Evolutionary conservation across 306 rosid genomes (phyloP).

Genomic region (Vigna nakashimae): DNA sequence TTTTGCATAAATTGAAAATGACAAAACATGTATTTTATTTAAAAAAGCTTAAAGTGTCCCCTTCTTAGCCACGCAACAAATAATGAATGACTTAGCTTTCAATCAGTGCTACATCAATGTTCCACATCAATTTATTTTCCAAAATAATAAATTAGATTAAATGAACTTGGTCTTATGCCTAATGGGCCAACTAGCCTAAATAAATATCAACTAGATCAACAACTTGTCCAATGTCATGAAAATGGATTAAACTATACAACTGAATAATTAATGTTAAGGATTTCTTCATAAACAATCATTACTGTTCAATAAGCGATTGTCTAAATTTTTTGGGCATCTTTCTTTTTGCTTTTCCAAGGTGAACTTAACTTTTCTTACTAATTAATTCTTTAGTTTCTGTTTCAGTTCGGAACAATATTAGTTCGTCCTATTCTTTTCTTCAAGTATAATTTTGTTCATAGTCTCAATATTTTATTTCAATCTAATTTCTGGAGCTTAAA

Average conservation of each 20-base stretch:
- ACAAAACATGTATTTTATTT: conserved; percentile 26
- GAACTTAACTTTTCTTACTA: not conserved
- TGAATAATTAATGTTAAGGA: not conserved
- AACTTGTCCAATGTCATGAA: not conserved
- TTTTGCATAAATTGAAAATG: conserved; percentile 15
- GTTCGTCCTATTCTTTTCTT: not conserved
- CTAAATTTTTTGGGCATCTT: not conserved
- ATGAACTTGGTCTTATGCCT: not conserved
- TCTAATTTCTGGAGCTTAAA: too few relatives aligned
- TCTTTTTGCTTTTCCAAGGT: not conserved
- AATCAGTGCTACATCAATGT: not conserved
- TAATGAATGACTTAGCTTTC: not conserved
- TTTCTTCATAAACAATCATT: conserved; percentile 17
- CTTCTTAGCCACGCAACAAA: not conserved
- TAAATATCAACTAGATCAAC: conserved; percentile 39
- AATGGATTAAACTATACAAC: not conserved
- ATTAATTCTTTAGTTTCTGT: not conserved
- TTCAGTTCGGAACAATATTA: conserved; percentile 11
- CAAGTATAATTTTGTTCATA: too few relatives aligned
- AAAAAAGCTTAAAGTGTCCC: conserved; percentile 1
- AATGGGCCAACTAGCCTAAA: not conserved
- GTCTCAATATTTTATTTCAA: not conserved
- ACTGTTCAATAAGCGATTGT: not conserved
- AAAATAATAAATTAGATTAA: not conserved
- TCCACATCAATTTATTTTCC: not conserved